Evolutionary conservation across 306 rosid species (phyloP).

Genomic region (Malus sieversii): DNA sequence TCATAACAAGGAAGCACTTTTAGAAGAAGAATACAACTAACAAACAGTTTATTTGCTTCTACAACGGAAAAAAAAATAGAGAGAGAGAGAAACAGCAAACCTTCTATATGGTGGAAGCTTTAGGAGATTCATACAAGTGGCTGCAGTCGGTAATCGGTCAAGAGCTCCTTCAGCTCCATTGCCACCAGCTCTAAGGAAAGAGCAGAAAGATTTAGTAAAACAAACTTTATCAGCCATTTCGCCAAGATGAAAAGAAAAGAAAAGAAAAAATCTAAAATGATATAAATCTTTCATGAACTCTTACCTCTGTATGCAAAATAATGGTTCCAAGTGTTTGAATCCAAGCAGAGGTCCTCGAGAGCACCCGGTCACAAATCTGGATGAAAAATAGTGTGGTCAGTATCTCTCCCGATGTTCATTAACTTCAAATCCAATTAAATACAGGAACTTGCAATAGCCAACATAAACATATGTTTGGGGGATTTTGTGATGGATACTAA

Average conservation of each 20-base stretch:
- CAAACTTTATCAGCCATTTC: background rate
- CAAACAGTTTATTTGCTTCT: background rate
- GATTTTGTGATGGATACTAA: background rate
- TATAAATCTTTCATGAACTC: background rate
- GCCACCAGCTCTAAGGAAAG: slow-evolving; percentile 70
- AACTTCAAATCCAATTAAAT: slow-evolving; percentile 1
- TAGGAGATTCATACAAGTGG: slow-evolving; percentile 96
- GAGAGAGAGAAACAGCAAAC: slow-evolving; percentile 29
- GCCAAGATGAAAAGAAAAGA: background rate
- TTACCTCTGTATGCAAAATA: slow-evolving; percentile 92
- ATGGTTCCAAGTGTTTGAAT: slow-evolving; percentile 79
- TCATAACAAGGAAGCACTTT: background rate
- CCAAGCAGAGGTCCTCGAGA: slow-evolving; percentile 98
- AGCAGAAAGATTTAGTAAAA: background rate
- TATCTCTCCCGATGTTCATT: slow-evolving; percentile 6
- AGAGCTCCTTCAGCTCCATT: slow-evolving; percentile 86
- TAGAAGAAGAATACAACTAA: background rate
- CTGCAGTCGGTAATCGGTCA: slow-evolving; percentile 90
- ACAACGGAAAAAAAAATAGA: background rate
- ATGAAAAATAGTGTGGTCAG: slow-evolving; percentile 7
- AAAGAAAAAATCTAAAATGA: background rate
- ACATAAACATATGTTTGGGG: background rate
- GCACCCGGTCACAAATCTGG: slow-evolving; percentile 97
- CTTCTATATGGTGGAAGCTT: slow-evolving; percentile 98
- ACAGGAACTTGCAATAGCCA: background rate